Evolutionary conservation across 2,329 filamentous ascomycete genomes (phyloP), one percentile per base, ranked within the genome.

Genomic region (Fusarium mundagurra): DNA sequence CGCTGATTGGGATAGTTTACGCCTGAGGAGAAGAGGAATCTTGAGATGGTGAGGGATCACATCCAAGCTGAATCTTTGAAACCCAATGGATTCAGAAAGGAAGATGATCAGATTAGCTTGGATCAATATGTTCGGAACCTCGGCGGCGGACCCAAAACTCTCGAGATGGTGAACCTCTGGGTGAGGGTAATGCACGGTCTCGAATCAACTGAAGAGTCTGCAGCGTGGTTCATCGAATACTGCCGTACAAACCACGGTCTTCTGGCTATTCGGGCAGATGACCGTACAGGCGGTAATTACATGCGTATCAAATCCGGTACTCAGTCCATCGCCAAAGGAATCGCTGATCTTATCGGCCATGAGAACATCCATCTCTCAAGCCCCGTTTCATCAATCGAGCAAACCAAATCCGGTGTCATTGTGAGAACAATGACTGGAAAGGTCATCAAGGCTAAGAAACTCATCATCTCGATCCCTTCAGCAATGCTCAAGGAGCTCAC

Each of bases 381-480:
- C 1, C 78, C 79, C 2, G 78, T 80, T 3, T 68, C 66, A 2
- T 77, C 78, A 34, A 77, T 81, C 18, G 60, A 79, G 18, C 61
- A 80, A 39, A 43, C 34, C 27, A 57, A 71, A 16, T 47, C 55
- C 1, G 62, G 76, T 22, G 69, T 74, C 1, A 45, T 39, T 1
- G 74, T 81, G 5, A 76, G 54, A 14, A 78, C 78, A 0, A 77
- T 71, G 0, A 73, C 67, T 3, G 76, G 75, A 14, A 76, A 71
- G 27, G 64, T 76, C 0, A 79, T 83, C 29, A 67, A 80, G 6
- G 83, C 81, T 1, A 80, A 78, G 29, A 86, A 85, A 50, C 80
- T 84, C 33, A 84, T 90, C 55, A 69, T 88, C 7, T 86, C 87
- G 4, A 78, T 90, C 11, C 85, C 88, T 0, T 86, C 84, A 11